These are phyloP conservation scores for Tuber indicum DNA, from an alignment of 495 filamentous ascomycete species.

Conservation along the genomic window DNA sequence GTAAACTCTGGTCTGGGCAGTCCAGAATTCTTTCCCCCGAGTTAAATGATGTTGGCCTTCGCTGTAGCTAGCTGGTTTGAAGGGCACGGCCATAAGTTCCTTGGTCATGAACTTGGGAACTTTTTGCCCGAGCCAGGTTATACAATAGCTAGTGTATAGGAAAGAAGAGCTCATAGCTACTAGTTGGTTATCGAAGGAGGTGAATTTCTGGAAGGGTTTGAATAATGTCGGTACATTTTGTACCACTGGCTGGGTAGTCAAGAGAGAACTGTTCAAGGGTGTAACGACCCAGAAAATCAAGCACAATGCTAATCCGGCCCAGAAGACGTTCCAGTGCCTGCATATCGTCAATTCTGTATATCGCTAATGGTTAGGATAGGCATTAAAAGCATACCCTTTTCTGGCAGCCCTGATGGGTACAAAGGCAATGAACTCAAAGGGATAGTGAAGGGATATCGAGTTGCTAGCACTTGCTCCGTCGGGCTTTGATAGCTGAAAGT, in stretches of 20 bases:
- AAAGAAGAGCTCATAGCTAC: conserved; percentile 35
- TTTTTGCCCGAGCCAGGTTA: conserved; percentile 44
- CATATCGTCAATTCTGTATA: background rate
- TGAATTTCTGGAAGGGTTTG: conserved; percentile 12
- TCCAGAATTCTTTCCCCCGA: conserved; percentile 34
- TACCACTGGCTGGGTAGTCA: conserved; percentile 36
- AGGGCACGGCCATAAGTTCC: conserved; percentile 44
- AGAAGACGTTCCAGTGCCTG: conserved; percentile 48
- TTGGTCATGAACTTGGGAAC: conserved; percentile 45
- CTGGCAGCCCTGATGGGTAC: conserved; percentile 46
- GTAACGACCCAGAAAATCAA: conserved; percentile 12
- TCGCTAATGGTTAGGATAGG: background rate
- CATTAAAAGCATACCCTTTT: conserved; percentile 38
- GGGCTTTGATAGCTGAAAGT: conserved; percentile 46
- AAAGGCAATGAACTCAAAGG: conserved; percentile 48
- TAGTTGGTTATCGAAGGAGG: conserved; percentile 32
- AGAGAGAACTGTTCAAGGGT: conserved; percentile 26
- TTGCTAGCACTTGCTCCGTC: conserved; percentile 44
- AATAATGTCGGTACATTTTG: conserved; percentile 26
- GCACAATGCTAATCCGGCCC: conserved; percentile 43
- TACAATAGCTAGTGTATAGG: conserved; percentile 42
- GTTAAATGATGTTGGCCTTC: background rate
- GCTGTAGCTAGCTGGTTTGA: conserved; percentile 16
- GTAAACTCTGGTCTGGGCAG: conserved; percentile 41
- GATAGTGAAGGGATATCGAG: conserved; percentile 49